phyloP scores from a whole-genome alignment of 805 yeast species.

The Metschnikowia rubicola region DNA sequence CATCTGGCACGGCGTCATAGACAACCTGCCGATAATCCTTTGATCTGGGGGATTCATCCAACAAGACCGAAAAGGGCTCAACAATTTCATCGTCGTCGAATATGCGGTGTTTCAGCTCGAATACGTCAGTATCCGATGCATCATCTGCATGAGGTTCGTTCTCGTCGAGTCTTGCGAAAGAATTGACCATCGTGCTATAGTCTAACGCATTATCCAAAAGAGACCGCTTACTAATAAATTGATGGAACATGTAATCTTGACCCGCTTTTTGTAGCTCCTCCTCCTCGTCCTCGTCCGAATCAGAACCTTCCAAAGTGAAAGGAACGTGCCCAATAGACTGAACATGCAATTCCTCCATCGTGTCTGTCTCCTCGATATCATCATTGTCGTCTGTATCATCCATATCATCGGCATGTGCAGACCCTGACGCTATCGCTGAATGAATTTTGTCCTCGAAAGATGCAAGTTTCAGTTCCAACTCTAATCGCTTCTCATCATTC shows the following conservation, averaged over 20 bases:
- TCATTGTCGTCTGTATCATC: not conserved
- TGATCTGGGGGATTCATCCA: not conserved
- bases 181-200: conserved; percentile 19
- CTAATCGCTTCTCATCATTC: not conserved
- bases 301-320: not conserved
- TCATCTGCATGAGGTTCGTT: not conserved
- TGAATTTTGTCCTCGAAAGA: conserved; percentile 3
- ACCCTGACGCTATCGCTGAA: not conserved
- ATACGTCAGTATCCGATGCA: not conserved
- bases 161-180: conserved; percentile 13
- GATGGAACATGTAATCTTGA: no score
- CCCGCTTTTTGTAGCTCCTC: not conserved
- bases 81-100: conserved; percentile 6
- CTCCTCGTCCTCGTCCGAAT: not conserved
- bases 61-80: not conserved
- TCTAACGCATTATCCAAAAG: conserved; percentile 5
- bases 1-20: not conserved
- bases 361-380: not conserved
- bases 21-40: conserved; percentile 1
- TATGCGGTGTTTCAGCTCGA: conserved; percentile 5
- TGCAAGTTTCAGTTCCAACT: conserved; percentile 3
- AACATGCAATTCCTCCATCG: not conserved
- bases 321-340: not conserved
- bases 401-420: not conserved
- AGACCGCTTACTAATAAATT: not conserved